Evolutionary conservation across 2,329 filamentous ascomycete genomes (phyloP), one percentile per base, ranked within the genome.

Genomic region (Neofusicoccum kwambonambiense): DNA sequence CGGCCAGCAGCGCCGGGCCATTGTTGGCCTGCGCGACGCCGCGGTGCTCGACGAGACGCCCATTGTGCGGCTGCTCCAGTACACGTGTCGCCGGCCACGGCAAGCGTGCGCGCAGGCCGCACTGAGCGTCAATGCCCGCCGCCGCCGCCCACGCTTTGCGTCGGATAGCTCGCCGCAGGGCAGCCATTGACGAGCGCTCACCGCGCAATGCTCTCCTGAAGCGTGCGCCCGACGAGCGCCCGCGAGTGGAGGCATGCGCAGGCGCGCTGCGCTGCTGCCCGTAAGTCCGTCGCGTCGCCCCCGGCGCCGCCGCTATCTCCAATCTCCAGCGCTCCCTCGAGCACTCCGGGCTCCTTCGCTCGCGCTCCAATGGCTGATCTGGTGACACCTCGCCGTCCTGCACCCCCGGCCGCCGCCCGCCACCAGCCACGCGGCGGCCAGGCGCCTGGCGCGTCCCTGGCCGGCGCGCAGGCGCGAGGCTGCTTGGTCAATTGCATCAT

Each of bases 181-280:
- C 61, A 64, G 62, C 62, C 62, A 64, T 64, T 64, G 62, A 64
- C 62, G 62, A 56, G 51, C 27, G 31, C 50, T 31, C 41, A 45
- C 22, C 31, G 37, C 45, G 42, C 37, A 44, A 42, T 56, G 50
- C 57, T 49, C 41, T 47, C 50, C 51, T 44, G 62, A 42, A 37
- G 45, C 44, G 35, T 17, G 37, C 51, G 39, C 47, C 41, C 62
- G 62, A 64, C 62, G 60, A 61, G 31, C 45, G 44, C 34, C 57
- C 45, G 45, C 47, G 47, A 13, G 41, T 44, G 41, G 41, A 44
- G 41, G 41, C 41, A 39, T 39, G 41, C 15, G 41, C 15, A 44
- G 15, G 41, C 41, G 41, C n/a, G 19, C 39, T 17, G 54, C n/a
- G 19, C 22, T 45, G 37, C n/a, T 34, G 39, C 52, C 37, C 52